phyloP scores from a whole-genome alignment of 2,329 filamentous ascomycete species.

The Colletotrichum lentis region DNA sequence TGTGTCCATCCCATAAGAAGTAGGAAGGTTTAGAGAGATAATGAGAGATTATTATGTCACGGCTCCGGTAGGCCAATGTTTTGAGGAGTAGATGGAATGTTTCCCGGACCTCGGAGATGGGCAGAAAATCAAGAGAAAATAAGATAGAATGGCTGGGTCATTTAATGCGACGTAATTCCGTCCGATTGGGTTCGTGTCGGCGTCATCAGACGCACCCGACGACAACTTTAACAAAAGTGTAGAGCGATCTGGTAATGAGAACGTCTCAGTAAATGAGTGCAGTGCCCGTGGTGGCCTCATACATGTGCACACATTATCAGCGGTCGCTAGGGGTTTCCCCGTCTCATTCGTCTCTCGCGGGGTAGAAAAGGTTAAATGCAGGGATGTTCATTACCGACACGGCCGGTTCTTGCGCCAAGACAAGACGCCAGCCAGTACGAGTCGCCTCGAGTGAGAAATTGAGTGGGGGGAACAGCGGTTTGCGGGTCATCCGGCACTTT shows the following conservation, averaged over 20 bases:
- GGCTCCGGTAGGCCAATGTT: background rate
- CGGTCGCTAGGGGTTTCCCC: slow-evolving; percentile 17
- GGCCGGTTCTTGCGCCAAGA: slow-evolving; percentile 3
- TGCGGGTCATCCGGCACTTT: slow-evolving; percentile 27
- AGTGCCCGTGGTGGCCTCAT: slow-evolving; percentile 20
- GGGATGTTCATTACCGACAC: slow-evolving; percentile 20
- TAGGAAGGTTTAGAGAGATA: no score
- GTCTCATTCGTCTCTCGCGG: slow-evolving; percentile 19
- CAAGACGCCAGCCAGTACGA: background rate
- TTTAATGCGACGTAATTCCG: background rate
- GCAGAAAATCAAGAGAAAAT: background rate
- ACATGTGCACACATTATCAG: no score
- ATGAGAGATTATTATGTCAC: slow-evolving; percentile 23
- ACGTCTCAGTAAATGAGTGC: no score
- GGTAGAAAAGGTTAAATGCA: slow-evolving; percentile 16
- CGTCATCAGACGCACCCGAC: background rate
- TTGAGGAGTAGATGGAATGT: slow-evolving; percentile 7
- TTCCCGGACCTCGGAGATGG: background rate
- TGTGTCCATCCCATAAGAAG: background rate
- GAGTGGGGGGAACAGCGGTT: slow-evolving; percentile 19
- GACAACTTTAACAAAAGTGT: background rate
- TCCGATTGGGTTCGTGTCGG: background rate
- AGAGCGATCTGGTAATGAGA: no score
- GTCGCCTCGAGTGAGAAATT: background rate
- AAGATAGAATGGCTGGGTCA: background rate